These are phyloP conservation scores for Chaetomium strumarium DNA, from an alignment of 2,329 filamentous ascomycete species.

Conservation along the genomic window DNA sequence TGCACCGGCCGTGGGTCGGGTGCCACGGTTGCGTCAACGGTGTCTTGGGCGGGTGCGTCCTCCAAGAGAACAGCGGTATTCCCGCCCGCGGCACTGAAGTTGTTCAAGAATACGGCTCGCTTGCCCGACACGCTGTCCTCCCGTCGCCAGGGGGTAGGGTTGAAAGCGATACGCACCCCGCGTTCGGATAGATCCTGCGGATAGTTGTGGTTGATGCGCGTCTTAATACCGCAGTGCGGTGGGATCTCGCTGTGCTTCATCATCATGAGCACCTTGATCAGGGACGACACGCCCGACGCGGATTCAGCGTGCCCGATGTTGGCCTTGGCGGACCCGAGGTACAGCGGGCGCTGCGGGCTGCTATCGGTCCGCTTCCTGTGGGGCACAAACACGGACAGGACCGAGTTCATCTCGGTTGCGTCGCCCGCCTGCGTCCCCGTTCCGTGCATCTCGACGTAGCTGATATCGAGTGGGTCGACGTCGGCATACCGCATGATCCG, in stretches of 20 bases:
- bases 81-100: conserved; percentile 65
- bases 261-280: conserved; percentile 24
- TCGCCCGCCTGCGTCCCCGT: conserved; percentile 85
- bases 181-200: conserved; percentile 21
- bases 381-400: conserved; percentile 51
- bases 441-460: conserved; percentile 84
- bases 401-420: conserved; percentile 72
- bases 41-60: conserved; percentile 42
- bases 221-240: conserved; percentile 22
- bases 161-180: conserved; percentile 34
- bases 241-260: conserved; percentile 14
- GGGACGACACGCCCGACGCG: conserved; percentile 14
- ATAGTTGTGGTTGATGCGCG: conserved; percentile 21
- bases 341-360: conserved; percentile 41
- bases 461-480: conserved; percentile 69
- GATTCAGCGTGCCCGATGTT: conserved; percentile 24
- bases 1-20: conserved; percentile 49
- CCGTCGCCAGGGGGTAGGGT: neutral
- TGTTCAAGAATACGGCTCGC: conserved; percentile 55
- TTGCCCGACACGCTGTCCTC: neutral
- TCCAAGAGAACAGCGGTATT: conserved; percentile 63
- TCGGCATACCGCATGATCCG: conserved; percentile 65
- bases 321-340: conserved; percentile 31
- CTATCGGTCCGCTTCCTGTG: conserved; percentile 38
- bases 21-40: conserved; percentile 25